Conservation (phyloP, 176 grass and related monocot genomes). For the Triticum aestivum region IWGSC_CS_RefSeq_v2.1 NC_057804.1:600464555-600465054, state of each 20-base stretch:
- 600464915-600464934: constrained; percentile 35
- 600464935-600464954: constrained; percentile 1
- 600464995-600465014: constrained; percentile 12
- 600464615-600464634: too few relatives aligned
- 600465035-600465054: constrained; percentile 77
- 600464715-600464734: not conserved
- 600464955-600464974: not conserved
- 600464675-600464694: not conserved
- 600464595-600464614: too few relatives aligned
- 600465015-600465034: constrained; percentile 67
- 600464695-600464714: not conserved
- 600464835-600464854: not conserved
- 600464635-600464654: too few relatives aligned
- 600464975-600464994: constrained; percentile 35
- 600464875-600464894: constrained; percentile 12
- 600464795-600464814: not conserved
- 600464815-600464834: not conserved
- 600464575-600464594: too few relatives aligned
- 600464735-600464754: not conserved
- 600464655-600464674: not conserved
- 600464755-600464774: not conserved
- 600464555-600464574: too few relatives aligned
- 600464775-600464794: not conserved
- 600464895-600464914: constrained; percentile 41
- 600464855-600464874: not conserved